Conservation (phyloP, 345 rosid genomes). For the Crucihimalaya himalaica region DNA sequence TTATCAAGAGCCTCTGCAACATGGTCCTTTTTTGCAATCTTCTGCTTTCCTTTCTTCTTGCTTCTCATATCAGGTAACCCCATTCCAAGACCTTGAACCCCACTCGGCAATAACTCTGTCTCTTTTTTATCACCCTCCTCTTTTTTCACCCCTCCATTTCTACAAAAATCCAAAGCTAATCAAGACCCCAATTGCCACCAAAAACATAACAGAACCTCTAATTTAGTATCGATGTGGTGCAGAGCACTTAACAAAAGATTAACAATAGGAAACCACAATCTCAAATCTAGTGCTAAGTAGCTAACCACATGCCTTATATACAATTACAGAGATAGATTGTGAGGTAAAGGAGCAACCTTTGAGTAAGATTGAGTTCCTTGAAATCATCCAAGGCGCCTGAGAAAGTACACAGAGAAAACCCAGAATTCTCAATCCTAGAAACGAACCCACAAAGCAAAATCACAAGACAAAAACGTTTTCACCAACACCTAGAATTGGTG, state of each 20-base stretch:
- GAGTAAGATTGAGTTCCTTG: constrained; percentile 80
- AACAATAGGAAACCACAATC: not conserved
- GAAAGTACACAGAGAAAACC: constrained; percentile 31
- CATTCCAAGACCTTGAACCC: constrained; percentile 86
- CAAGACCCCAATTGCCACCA: constrained; percentile 8
- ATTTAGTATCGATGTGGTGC: not conserved
- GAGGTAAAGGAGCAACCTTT: constrained; percentile 41
- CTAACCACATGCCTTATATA: not conserved
- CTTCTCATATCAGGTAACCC: constrained; percentile 86
- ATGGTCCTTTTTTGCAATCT: constrained; percentile 66
- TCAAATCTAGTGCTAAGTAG: not conserved
- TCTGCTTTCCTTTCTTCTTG: constrained; percentile 84
- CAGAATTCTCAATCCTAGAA: constrained; percentile 9
- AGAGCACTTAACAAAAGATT: not conserved
- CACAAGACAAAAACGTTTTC: not conserved
- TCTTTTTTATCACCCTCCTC: constrained; percentile 49
- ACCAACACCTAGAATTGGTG: not conserved
- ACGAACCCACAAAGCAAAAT: not conserved
- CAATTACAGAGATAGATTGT: not conserved
- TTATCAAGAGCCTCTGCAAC: constrained; percentile 80
- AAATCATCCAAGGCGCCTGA: constrained; percentile 99
- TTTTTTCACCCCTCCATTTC: constrained; percentile 46
- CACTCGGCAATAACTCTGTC: constrained; percentile 51
- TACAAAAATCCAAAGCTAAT: constrained; percentile 30
- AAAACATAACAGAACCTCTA: not conserved